phyloP scores from a whole-genome alignment of 805 yeast genomes.

The Torulaspora gathmanii region DNA sequence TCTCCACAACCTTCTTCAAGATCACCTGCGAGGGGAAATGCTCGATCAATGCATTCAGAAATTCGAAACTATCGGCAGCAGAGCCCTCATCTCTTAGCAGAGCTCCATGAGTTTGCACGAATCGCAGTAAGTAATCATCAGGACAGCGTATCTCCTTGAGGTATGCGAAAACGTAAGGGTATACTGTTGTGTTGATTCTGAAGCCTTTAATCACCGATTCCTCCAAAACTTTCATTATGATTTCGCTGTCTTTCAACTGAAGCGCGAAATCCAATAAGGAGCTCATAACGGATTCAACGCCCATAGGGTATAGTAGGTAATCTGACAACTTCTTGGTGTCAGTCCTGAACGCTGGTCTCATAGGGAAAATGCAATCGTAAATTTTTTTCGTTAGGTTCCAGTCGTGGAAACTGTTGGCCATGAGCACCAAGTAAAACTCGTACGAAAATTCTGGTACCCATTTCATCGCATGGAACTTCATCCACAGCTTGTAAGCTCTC shows the following conservation, averaged over 20 bases:
- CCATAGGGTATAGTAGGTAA: slow-evolving; percentile 26
- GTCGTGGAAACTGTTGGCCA: slow-evolving; percentile 35
- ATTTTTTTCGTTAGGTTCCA: slow-evolving; percentile 35
- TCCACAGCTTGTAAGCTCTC: slow-evolving; percentile 38
- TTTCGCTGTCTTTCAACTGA: slow-evolving; percentile 30
- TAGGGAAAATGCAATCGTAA: slow-evolving; percentile 39
- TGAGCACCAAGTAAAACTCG: slow-evolving; percentile 36
- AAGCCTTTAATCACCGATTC: slow-evolving; percentile 39
- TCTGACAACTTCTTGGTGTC: slow-evolving; percentile 15
- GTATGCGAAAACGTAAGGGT: slow-evolving; percentile 35
- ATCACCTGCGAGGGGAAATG: slow-evolving; percentile 25
- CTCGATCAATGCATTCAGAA: slow-evolving; percentile 28
- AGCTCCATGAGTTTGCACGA: slow-evolving; percentile 37
- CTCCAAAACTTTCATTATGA: slow-evolving; percentile 37
- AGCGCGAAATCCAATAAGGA: slow-evolving; percentile 29
- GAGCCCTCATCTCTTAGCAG: slow-evolving; percentile 8
- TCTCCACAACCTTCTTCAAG: slow-evolving; percentile 23
- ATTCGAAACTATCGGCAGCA: slow-evolving; percentile 26
- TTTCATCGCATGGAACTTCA: slow-evolving; percentile 35
- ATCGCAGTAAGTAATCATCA: slow-evolving; percentile 32
- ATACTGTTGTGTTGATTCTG: slow-evolving; percentile 31
- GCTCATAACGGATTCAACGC: slow-evolving; percentile 24
- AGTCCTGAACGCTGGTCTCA: slow-evolving; percentile 23
- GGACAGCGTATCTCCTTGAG: slow-evolving; percentile 32
- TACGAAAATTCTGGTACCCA: slow-evolving; percentile 42